Base-by-base conservation (phyloP, 2,329 filamentous ascomycete genomes). In the Scedosporium minutisporum region DNA sequence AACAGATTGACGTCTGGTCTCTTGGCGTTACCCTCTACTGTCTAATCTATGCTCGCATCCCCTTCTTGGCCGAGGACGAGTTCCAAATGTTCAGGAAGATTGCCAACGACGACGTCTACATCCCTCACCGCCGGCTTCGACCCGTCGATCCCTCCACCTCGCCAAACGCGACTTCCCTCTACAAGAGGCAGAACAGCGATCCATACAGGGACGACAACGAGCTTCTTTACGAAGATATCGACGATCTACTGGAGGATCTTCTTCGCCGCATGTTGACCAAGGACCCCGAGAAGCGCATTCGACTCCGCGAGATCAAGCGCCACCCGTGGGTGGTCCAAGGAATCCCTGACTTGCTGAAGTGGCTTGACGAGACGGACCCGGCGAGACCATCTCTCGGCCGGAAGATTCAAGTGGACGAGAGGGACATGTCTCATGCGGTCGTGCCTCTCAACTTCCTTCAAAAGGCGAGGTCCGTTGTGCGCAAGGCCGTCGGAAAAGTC, bases 1-100 rank as follows among this genome's bases (percentile, higher is more conserved):
- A 91, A 68, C 91, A 96, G 69, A 96, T 99, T 67, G 95, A 99
- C 71, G 88, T 99, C 16, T 99, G 95, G 95, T 96, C 95, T 10
- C 80, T 99, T 23, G 95, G 95, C 23, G 91, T 99, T 21, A 99
- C 95, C 0, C 83, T 99, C 2, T 99, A 97, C 75, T 96, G 93
- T 70, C 87, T 99, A 73, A 87, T 99, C 62, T 99, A 89, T 72
- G 95, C 92, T 14, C 90, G 95, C 61, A 90, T 97, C 48, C 95
- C 95, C 0, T 99, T 97, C 71, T 83, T 96, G 68, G 92, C 92
- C 59, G 88, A 95, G 70, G 93, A 96, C 68, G 91, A 96, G 69
- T 97, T 89, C 72, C 89, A 90, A 65, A 88, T 99, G 78, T 97
- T 97, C 78, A 86, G 87, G 66, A 89, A 89, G 66, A 97, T 99